Percentiles rank a stretch among this genome's conserved stretches.
Evolutionary conservation across 768 basidiomycete species (phyloP).

Genomic region (Cytidiella melzeri): DNA sequence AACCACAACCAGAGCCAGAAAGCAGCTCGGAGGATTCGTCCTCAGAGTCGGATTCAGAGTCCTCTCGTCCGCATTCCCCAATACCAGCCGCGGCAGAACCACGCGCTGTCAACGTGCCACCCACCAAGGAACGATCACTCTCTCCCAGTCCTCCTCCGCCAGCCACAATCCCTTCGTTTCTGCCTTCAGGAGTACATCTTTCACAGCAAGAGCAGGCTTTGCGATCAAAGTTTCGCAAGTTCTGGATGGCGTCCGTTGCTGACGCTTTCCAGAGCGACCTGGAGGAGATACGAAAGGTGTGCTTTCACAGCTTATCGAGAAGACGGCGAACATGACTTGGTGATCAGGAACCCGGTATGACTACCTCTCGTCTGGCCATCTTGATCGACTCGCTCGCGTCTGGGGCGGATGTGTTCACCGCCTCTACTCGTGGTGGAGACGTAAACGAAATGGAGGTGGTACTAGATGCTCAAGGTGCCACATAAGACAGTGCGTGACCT

Average conservation of each 20-base stretch:
- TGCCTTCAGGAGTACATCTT: constrained; percentile 21
- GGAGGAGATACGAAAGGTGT: constrained; percentile 76
- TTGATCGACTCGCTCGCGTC: constrained; percentile 80
- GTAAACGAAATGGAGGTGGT: constrained; percentile 76
- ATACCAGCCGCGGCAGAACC: constrained; percentile 1
- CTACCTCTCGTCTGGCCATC: constrained; percentile 58
- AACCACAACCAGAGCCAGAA: constrained; percentile 6
- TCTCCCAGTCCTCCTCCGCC: constrained; percentile 29
- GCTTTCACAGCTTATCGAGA: constrained; percentile 14
- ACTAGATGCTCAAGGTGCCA: constrained; percentile 26
- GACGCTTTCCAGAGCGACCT: constrained; percentile 81
- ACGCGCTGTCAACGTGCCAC: constrained; percentile 1
- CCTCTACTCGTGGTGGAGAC: constrained; percentile 27
- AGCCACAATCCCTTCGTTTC: constrained; percentile 48
- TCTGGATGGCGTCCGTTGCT: constrained; percentile 82
- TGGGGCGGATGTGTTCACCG: constrained; percentile 67
- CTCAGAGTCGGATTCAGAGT: constrained; percentile 4
- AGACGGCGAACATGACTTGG: constrained; percentile 20
- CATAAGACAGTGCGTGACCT: not conserved
- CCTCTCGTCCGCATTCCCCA: not conserved
- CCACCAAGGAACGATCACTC: constrained; percentile 11
- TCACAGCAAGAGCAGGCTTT: constrained; percentile 43
- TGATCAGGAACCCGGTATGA: constrained; percentile 58
- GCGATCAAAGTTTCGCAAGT: constrained; percentile 68
- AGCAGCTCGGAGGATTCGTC: constrained; percentile 10